phyloP scores from a whole-genome alignment of 345 rosid genomes.

The Eucalyptus microcorys region DNA sequence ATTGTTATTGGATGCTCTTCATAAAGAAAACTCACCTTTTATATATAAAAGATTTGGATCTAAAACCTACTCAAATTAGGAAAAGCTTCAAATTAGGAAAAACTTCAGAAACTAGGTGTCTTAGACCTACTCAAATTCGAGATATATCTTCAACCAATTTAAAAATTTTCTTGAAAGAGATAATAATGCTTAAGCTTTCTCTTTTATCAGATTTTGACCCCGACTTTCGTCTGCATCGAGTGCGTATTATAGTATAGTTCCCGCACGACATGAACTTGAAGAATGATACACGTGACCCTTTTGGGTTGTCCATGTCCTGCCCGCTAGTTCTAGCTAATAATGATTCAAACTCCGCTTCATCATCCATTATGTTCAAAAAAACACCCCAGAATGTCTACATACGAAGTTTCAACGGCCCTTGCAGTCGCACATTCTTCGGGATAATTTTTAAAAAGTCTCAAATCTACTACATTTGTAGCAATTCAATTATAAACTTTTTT shows the following conservation, averaged over 20 bases:
- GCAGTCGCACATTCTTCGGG: fast-evolving
- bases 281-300: background rate
- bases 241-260: background rate
- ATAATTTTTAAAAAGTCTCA: background rate
- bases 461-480: fast-evolving
- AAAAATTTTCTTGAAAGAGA: background rate
- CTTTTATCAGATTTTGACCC: background rate
- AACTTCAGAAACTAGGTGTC: background rate
- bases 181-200: background rate
- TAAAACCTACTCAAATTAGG: background rate
- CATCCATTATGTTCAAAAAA: background rate
- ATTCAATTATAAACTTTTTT: fast-evolving
- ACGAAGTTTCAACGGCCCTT: background rate
- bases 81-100: background rate
- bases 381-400: background rate
- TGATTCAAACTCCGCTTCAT: background rate
- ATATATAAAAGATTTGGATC: background rate
- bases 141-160: background rate
- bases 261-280: background rate
- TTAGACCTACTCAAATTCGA: background rate
- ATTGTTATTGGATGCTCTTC: background rate
- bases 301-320: background rate
- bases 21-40: background rate
- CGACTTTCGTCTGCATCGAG: background rate
- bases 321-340: background rate